Percentiles rank a stretch among this genome's conserved stretches.
These are phyloP conservation scores for Adansonia madagascariensis DNA, from an alignment of 441 rosid genomes.

Conservation along the genomic window DNA sequence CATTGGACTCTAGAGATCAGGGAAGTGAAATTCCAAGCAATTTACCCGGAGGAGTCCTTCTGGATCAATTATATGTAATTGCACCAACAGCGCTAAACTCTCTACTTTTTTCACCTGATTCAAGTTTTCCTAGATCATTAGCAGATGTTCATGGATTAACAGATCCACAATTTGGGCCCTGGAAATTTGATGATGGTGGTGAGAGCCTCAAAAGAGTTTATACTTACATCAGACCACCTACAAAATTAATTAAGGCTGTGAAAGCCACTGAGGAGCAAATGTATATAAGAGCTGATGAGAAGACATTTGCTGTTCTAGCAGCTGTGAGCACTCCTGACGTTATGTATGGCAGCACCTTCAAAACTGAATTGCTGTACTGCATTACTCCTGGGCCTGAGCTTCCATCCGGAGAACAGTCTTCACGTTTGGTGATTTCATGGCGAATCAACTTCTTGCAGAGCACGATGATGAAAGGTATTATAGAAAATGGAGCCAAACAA, in stretches of 20 bases:
- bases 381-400: constrained; percentile 85
- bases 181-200: constrained; percentile 68
- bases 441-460: constrained; percentile 84
- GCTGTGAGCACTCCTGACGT: constrained; percentile 89
- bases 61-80: constrained; percentile 67
- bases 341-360: constrained; percentile 82
- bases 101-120: constrained; percentile 70
- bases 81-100: constrained; percentile 69
- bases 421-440: constrained; percentile 85
- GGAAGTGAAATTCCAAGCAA: constrained; percentile 65
- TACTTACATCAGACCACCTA: constrained; percentile 76
- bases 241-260: constrained; percentile 77
- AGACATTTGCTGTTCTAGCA: constrained; percentile 59
- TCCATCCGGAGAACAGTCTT: constrained; percentile 80
- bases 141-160: constrained; percentile 79
- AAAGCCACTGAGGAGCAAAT: constrained; percentile 84
- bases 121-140: constrained; percentile 57
- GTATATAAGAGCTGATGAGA: constrained; percentile 79
- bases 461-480: constrained; percentile 94
- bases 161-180: constrained; percentile 70
- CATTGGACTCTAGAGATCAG: constrained; percentile 67
- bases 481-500: constrained; percentile 84
- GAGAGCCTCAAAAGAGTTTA: constrained; percentile 69
- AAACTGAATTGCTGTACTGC: constrained; percentile 72
- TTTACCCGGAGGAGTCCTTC: constrained; percentile 82